These are phyloP conservation scores for Beauveria australis DNA, from an alignment of 2,329 filamentous ascomycete genomes.

Conservation along the genomic window DNA sequence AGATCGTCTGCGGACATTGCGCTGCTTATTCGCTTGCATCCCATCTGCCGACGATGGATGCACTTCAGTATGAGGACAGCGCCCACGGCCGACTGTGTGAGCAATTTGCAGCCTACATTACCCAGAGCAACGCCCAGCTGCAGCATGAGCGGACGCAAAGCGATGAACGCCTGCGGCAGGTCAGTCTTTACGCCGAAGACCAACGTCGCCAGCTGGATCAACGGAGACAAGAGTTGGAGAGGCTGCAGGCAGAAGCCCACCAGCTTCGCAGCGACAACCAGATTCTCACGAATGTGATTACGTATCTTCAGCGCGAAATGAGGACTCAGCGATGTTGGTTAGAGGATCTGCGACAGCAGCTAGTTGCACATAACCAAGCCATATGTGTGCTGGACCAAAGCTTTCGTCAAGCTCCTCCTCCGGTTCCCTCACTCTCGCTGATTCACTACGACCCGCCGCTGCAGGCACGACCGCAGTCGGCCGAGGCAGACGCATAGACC, in stretches of 20 bases:
- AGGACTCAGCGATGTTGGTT: background rate
- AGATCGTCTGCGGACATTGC: too few species aligned
- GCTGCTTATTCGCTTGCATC: too few species aligned
- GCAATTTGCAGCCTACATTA: background rate
- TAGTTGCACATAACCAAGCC: background rate
- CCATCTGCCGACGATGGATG: background rate
- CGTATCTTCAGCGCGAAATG: background rate
- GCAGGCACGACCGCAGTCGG: background rate
- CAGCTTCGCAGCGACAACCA: background rate
- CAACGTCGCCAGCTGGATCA: background rate
- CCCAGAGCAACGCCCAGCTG: background rate
- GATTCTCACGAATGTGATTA: background rate
- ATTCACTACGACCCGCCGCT: background rate
- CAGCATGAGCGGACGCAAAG: background rate
- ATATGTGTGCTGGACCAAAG: background rate
- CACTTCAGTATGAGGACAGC: background rate
- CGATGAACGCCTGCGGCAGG: background rate
- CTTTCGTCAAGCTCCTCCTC: background rate
- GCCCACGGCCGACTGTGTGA: background rate
- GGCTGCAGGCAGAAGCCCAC: too few species aligned
- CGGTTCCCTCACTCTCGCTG: background rate
- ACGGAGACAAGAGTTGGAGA: background rate
- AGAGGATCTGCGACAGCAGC: background rate
- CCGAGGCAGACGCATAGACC: too few species aligned
- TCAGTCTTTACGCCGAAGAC: background rate